Conservation (phyloP, 2,329 filamentous ascomycete species). For the Fusarium albosuccineum region DNA sequence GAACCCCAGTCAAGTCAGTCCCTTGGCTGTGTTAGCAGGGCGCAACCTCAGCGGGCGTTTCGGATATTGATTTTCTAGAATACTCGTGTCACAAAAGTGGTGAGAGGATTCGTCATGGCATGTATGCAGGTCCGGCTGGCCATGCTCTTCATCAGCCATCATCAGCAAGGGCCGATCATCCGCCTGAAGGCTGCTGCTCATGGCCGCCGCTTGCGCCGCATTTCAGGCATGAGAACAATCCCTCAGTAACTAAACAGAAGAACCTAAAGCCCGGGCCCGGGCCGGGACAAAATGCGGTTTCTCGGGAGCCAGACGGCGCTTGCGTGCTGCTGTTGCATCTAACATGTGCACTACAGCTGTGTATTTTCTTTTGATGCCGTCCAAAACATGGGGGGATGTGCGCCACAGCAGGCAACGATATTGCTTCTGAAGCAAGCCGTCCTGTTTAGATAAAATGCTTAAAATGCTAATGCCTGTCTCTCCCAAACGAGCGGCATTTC, state of each 20-base stretch:
- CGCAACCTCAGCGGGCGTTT: constrained; percentile 7
- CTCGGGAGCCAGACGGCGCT: neutral
- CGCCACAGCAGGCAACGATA: neutral
- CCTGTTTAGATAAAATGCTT: constrained; percentile 1
- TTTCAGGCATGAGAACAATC: neutral
- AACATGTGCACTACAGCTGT: constrained; percentile 3
- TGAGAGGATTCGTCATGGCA: constrained; percentile 8
- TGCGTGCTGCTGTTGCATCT: neutral
- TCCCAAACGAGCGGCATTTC: constrained; percentile 16
- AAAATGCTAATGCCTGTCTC: constrained; percentile 24
- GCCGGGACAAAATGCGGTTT: constrained; percentile 9
- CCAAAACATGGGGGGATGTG: constrained; percentile 8
- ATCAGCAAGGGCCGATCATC: neutral
- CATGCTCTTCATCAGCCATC: neutral
- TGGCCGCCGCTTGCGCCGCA: constrained; percentile 15
- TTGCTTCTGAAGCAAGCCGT: neutral
- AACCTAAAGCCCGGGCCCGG: constrained; percentile 23
- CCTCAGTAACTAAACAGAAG: neutral
- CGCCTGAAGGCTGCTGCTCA: neutral
- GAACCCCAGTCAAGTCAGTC: too few relatives aligned
- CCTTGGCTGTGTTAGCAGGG: neutral
- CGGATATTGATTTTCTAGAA: constrained; percentile 28
- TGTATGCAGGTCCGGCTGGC: constrained; percentile 8
- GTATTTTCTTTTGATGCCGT: constrained; percentile 7
- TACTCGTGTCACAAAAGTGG: constrained; percentile 6